Percentiles rank a stretch among this genome's conserved stretches.
phyloP scores from a whole-genome alignment of 345 rosid species.

The Camelina neglecta region DNA sequence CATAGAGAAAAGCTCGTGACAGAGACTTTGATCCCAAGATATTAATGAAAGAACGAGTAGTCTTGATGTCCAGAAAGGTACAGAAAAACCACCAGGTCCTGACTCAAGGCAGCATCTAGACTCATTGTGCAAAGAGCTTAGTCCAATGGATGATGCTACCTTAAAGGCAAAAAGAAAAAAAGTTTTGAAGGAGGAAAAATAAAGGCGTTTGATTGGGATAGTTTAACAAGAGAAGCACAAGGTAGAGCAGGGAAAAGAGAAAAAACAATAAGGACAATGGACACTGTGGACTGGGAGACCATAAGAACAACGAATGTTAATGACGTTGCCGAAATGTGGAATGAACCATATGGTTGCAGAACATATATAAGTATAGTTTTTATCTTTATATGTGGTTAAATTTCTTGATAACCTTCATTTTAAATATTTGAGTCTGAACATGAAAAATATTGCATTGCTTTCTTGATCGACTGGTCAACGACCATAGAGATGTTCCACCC shows the following conservation, averaged over 20 bases:
- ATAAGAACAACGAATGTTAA: no score
- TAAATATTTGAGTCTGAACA: no score
- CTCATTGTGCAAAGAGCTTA: conserved; percentile 47
- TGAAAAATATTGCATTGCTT: no score
- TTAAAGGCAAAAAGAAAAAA: conserved; percentile 50
- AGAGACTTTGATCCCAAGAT: conserved; percentile 34
- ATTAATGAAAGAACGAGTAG: conserved; percentile 49
- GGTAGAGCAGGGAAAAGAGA: conserved; percentile 55
- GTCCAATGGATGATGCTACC: conserved; percentile 51
- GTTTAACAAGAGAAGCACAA: conserved; percentile 66
- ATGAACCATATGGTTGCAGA: no score
- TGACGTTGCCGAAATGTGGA: no score
- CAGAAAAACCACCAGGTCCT: conserved; percentile 44
- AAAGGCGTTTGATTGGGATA: conserved; percentile 74
- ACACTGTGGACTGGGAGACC: no score
- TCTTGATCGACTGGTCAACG: no score
- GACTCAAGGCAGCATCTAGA: conserved; percentile 39
- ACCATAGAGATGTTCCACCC: no score
- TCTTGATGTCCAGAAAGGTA: conserved; percentile 42
- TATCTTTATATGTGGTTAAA: no score
- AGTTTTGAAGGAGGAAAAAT: conserved; percentile 52
- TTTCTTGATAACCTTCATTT: no score
- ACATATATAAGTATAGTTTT: no score
- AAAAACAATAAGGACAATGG: conserved; percentile 17
- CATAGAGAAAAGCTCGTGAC: conserved; percentile 14